Evolutionary conservation across 768 basidiomycete species (phyloP).

Genomic region (Serendipita sp.): DNA sequence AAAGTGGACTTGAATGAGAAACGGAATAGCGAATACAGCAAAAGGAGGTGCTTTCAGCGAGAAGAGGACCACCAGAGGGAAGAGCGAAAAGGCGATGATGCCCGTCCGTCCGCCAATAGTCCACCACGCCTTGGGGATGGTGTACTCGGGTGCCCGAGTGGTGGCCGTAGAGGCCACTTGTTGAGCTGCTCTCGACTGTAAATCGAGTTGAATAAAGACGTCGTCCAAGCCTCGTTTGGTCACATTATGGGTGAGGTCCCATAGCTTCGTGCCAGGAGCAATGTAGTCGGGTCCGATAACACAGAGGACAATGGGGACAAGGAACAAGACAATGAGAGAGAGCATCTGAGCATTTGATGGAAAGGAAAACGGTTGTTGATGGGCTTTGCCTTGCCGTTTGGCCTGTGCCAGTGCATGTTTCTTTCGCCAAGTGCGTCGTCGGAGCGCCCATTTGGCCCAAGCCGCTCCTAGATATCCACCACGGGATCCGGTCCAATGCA

Average conservation of each 20-base stretch:
- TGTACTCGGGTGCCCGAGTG: conserved; percentile 34
- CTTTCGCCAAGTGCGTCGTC: conserved; percentile 42
- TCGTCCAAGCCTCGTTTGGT: conserved; percentile 11
- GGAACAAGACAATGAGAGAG: conserved; percentile 28
- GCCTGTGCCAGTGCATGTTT: conserved; percentile 25
- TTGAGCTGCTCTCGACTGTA: conserved; percentile 14
- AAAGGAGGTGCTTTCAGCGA: conserved; percentile 59
- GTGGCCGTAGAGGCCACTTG: conserved; percentile 19
- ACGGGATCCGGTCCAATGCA: conserved; percentile 28
- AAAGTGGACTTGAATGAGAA: conserved; percentile 47
- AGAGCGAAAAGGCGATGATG: conserved; percentile 51
- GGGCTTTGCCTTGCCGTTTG: conserved; percentile 19
- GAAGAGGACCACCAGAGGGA: conserved; percentile 53
- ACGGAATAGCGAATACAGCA: conserved; percentile 49
- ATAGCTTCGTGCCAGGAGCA: conserved; percentile 30
- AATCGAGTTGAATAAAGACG: conserved; percentile 4
- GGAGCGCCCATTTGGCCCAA: conserved; percentile 43
- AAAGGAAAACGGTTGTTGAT: conserved; percentile 29
- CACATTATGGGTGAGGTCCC: conserved; percentile 21
- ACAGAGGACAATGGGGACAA: conserved; percentile 28
- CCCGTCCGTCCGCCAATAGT: conserved; percentile 50
- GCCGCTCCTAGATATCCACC: conserved; percentile 29
- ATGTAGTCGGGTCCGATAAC: conserved; percentile 59
- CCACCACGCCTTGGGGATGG: conserved; percentile 56
- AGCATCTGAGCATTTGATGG: conserved; percentile 53